phyloP scores from a whole-genome alignment of 177 flowering plant genomes.

The Tripterygium wilfordii region DNA sequence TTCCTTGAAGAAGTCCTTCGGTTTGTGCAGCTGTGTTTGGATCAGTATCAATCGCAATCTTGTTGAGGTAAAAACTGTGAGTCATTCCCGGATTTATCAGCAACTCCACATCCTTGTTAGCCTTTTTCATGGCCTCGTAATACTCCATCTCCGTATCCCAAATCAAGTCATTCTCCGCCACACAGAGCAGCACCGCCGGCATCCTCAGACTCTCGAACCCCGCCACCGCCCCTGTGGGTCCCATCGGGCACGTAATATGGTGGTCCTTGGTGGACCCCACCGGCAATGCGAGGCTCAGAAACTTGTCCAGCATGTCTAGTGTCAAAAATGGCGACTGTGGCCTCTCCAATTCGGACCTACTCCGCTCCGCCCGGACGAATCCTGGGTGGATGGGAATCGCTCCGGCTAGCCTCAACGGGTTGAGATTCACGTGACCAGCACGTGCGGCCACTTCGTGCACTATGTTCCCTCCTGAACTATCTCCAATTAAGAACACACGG shows the following conservation, averaged over 20 bases:
- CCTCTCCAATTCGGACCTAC: conserved; percentile 41
- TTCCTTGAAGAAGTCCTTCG: conserved; percentile 31
- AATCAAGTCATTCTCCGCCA: conserved; percentile 65
- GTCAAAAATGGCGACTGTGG: conserved; percentile 43
- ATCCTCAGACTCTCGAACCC: conserved; percentile 18
- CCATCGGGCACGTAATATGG: conserved; percentile 51
- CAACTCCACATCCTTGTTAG: conserved; percentile 58
- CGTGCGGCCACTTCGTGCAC: conserved; percentile 70
- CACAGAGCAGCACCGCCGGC: conserved; percentile 45
- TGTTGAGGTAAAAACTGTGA: conserved; percentile 73
- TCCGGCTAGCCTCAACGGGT: conserved; percentile 26
- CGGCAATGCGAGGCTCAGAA: conserved; percentile 34
- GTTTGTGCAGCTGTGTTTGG: conserved; percentile 39
- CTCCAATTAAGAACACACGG: conserved; percentile 73
- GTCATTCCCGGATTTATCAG: conserved; percentile 38
- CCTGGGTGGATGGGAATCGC: conserved; percentile 49
- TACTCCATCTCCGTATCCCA: conserved; percentile 72
- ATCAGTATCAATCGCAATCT: conserved; percentile 59
- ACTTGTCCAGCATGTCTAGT: conserved; percentile 51
- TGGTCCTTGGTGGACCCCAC: conserved; percentile 40
- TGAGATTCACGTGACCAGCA: conserved; percentile 28
- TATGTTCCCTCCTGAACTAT: conserved; percentile 77
- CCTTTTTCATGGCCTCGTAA: conserved; percentile 63
- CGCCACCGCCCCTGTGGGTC: conserved; percentile 21
- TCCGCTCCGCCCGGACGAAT: conserved; percentile 28